These are phyloP conservation scores for Eurotiales sp. DNA, from an alignment of 2,329 filamentous ascomycete species.

Conservation along the genomic window DNA sequence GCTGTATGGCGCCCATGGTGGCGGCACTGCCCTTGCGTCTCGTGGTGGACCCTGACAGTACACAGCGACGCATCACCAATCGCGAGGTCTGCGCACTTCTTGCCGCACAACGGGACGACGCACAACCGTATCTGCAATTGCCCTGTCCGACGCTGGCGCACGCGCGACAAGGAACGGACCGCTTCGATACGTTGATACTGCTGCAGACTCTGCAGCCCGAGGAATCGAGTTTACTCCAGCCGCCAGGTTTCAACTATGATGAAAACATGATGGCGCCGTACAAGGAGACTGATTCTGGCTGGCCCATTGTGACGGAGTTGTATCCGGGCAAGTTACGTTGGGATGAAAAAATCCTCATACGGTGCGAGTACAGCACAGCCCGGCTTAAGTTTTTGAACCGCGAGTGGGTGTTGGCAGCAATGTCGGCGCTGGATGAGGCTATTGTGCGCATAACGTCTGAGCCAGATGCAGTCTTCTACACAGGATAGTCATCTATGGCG, in stretches of 20 bases:
- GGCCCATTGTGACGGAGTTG: slow-evolving; percentile 1
- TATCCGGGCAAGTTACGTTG: not conserved
- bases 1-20: slow-evolving; percentile 2
- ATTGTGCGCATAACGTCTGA: not conserved
- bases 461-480: slow-evolving; percentile 5
- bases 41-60: not conserved
- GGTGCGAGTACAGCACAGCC: slow-evolving; percentile 2
- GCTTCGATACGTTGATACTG: slow-evolving; percentile 4
- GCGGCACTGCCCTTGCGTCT: slow-evolving; percentile 1
- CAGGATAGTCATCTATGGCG: not conserved
- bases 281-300: slow-evolving; percentile 2
- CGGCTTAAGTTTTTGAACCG: slow-evolving; percentile 4
- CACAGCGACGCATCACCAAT: not conserved
- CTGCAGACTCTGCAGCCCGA: not conserved
- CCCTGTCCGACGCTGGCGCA: not conserved
- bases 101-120: not conserved
- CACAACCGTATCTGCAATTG: not conserved
- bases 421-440: slow-evolving; percentile 3
- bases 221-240: not conserved
- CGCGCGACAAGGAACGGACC: not conserved
- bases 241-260: not conserved
- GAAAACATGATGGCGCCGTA: slow-evolving; percentile 3
- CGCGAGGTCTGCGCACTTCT: slow-evolving; percentile 4
- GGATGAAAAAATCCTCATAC: not conserved
- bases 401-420: slow-evolving; percentile 1